Evolutionary conservation across 2,329 filamentous ascomycete species (phyloP), one percentile per base, ranked within the genome.

Genomic region (Penicillium sp.): DNA sequence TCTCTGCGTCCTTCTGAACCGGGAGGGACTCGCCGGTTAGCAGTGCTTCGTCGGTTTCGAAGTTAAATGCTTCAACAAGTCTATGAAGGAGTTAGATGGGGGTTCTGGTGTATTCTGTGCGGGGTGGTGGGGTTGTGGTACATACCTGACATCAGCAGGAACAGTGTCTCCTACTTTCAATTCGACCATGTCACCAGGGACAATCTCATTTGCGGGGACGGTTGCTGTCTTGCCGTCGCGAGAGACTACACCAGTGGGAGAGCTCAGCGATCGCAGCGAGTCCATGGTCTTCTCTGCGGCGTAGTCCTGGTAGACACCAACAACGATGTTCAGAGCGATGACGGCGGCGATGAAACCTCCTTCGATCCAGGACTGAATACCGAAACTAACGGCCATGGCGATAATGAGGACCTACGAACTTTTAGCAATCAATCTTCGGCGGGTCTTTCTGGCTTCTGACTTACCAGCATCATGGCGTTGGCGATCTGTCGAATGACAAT

Each of bases 11-110:
- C 74, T 87, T 83, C 66, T 77, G 79, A 0, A 87, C 83, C 13
- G 85, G 84, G 6, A 86, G 72, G 17, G 85, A 84, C 72, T 87
- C 85, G 51, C 85, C 85, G 7, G 85, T 87, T 27, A 87, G 76
- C 39, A 87, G 80, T 13, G 84, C 82, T 68, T 87, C 85, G 61
- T 96, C 90, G 58, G 88, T 89, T 60, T 89, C 89, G 61, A 93
- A 79, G 71, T 93, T 93, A 75, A 92, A 85, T 49, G 82, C 76
- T 68, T 84, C 82, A 47, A 83, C 74, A 39, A 81, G 51, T 79
- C 79, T 58, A 74, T 12, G 7, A 29, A 33, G 9, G 1, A 3
- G 27, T 57, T 48, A 61, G 31, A 6, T 25, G 2, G 13, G 5
- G 10, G 7, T 19, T 39, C 8, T 27, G 7, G 1, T 15, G 12